Evolutionary conservation across 257 asterid species (phyloP).

Genomic region (Jacaranda copaia): DNA sequence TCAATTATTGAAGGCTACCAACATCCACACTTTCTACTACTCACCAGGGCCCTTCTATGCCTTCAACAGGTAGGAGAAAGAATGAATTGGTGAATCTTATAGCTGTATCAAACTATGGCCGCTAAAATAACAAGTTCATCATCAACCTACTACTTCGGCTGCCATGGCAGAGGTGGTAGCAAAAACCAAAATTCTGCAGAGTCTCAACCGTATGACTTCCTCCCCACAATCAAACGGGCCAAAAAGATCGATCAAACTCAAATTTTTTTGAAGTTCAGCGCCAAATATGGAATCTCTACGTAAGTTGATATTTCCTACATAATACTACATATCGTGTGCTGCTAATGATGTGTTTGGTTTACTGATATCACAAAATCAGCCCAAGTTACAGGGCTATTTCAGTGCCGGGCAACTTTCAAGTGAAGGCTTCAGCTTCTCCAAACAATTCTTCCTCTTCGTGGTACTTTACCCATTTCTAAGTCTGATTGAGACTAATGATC

Average conservation of each 20-base stretch:
- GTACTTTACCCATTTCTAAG: neutral
- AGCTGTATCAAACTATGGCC: constrained; percentile 5
- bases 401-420: constrained; percentile 11
- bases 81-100: neutral
- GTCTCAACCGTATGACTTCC: neutral
- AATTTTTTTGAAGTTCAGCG: constrained; percentile 26
- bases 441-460: constrained; percentile 37
- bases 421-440: constrained; percentile 39
- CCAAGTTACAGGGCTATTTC: constrained; percentile 21
- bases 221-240: constrained; percentile 14
- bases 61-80: neutral
- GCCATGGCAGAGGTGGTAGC: constrained; percentile 15
- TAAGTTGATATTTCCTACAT: constrained; percentile 9
- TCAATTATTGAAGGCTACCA: constrained; percentile 13
- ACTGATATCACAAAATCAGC: neutral
- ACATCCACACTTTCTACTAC: neutral
- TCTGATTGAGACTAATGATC: neutral
- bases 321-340: neutral
- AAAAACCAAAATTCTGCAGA: neutral
- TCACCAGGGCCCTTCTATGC: constrained; percentile 10
- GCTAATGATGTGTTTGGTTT: constrained; percentile 18
- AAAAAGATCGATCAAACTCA: constrained; percentile 25
- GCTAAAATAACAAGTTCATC: constrained; percentile 8
- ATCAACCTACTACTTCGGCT: constrained; percentile 31
- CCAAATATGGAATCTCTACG: constrained; percentile 40